These are phyloP conservation scores for Fraxinus platypoda DNA, from an alignment of 305 asterid genomes.

Conservation along the genomic window DNA sequence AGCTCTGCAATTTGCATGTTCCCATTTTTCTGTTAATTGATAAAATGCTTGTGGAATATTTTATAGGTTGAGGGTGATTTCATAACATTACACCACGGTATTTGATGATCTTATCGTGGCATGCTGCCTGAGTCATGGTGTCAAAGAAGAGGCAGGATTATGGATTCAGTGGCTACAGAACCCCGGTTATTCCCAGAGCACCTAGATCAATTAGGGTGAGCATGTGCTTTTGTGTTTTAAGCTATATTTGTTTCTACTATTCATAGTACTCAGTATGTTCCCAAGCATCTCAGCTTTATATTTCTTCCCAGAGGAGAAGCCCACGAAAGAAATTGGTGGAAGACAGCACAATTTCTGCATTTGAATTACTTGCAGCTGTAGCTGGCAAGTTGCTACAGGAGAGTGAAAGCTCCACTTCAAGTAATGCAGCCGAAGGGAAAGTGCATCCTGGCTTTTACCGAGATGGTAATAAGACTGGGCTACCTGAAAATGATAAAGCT, in stretches of 20 bases:
- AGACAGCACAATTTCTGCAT: slow-evolving; percentile 61
- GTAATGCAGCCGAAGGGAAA: slow-evolving; percentile 57
- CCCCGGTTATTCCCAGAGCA: slow-evolving; percentile 62
- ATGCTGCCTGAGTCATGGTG: slow-evolving; percentile 60
- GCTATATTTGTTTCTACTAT: slow-evolving; percentile 16
- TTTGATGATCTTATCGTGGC: slow-evolving; percentile 49
- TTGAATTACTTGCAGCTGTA: slow-evolving; percentile 84
- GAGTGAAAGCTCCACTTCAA: slow-evolving; percentile 75
- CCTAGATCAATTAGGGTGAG: slow-evolving; percentile 75
- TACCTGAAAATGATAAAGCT: slow-evolving; percentile 39
- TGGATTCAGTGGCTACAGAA: slow-evolving; percentile 42
- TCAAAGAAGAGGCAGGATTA: slow-evolving; percentile 50
- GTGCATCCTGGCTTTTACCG: slow-evolving; percentile 26
- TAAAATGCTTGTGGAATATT: neutral
- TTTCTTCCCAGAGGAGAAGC: slow-evolving; percentile 49
- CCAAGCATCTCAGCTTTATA: slow-evolving; percentile 24
- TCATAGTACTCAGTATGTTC: slow-evolving; percentile 11
- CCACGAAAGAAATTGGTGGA: slow-evolving; percentile 46
- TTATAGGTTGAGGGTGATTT: slow-evolving; percentile 38
- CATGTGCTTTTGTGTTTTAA: neutral
- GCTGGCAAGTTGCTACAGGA: slow-evolving; percentile 79
- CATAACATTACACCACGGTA: slow-evolving; percentile 23
- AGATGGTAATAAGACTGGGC: slow-evolving; percentile 34
- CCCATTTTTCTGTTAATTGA: slow-evolving; percentile 14
- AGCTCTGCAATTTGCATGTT: neutral